Evolutionary conservation across 2,329 filamentous ascomycete species (phyloP).

Genomic region (Calonectria pteridis): DNA sequence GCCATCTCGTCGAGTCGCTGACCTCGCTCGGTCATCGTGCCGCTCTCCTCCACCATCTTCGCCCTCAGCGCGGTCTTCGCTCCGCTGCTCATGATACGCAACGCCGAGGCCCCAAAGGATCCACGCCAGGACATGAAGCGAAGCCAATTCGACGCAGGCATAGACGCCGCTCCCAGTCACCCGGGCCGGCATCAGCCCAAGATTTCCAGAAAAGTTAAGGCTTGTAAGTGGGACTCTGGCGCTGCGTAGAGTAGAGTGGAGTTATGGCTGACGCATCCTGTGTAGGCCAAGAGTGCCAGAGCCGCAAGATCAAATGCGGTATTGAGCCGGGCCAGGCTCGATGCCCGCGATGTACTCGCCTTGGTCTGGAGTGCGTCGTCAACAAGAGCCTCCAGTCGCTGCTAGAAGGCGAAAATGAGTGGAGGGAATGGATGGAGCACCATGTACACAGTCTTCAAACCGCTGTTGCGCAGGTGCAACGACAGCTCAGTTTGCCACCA

Average conservation of each 20-base stretch:
- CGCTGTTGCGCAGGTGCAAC: constrained; percentile 44
- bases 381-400: constrained; percentile 69
- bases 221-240: constrained; percentile 40
- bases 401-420: constrained; percentile 65
- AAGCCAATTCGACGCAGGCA: constrained; percentile 5
- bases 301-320: constrained; percentile 68
- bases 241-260: background rate
- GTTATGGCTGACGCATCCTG: background rate
- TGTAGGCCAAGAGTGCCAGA: constrained; percentile 59
- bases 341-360: constrained; percentile 63
- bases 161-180: background rate
- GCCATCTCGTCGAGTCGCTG: background rate
- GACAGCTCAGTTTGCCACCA: constrained; percentile 33
- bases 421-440: constrained; percentile 47
- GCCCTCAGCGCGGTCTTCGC: background rate
- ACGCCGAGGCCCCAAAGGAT: background rate
- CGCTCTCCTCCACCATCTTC: background rate
- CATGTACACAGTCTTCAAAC: constrained; percentile 44
- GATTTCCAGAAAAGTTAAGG: constrained; percentile 49
- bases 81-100: background rate
- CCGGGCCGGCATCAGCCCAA: constrained; percentile 36
- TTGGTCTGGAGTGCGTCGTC: constrained; percentile 64
- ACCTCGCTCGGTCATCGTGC: constrained; percentile 9
- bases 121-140: constrained; percentile 16
- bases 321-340: constrained; percentile 58